These are phyloP conservation scores for Catharanthus roseus DNA, from an alignment of 257 asterid species.

Conservation along the genomic window DNA sequence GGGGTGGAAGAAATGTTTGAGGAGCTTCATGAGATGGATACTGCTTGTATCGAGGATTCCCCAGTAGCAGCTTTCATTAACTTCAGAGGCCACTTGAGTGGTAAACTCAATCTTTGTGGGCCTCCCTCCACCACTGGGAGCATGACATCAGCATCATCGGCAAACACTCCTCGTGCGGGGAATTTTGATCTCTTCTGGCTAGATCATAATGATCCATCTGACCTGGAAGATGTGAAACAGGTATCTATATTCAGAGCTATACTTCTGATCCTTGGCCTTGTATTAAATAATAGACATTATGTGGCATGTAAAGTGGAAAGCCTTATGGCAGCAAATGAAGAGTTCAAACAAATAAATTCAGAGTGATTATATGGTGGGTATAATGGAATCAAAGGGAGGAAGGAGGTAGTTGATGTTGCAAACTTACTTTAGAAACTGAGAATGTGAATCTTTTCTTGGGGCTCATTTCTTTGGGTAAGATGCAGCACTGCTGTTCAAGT, in stretches of 20 bases:
- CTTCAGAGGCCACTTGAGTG: slow-evolving; percentile 65
- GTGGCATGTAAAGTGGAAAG: not conserved
- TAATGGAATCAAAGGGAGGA: too few relatives aligned
- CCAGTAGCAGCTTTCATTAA: slow-evolving; percentile 47
- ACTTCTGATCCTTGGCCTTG: slow-evolving; percentile 2
- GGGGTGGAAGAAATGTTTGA: slow-evolving; percentile 92
- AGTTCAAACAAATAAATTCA: not conserved
- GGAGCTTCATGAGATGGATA: slow-evolving; percentile 98
- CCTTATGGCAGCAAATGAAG: not conserved
- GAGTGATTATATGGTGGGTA: not conserved
- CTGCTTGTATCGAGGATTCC: slow-evolving; percentile 87
- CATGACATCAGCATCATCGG: slow-evolving; percentile 76
- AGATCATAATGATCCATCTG: slow-evolving; percentile 58
- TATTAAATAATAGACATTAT: not conserved
- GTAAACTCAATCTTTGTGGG: slow-evolving; percentile 60
- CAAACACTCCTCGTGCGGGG: slow-evolving; percentile 84
- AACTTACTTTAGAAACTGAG: not conserved
- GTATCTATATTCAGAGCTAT: slow-evolving; percentile 36
- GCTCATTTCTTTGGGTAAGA: not conserved
- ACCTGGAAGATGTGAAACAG: slow-evolving; percentile 77
- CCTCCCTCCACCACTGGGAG: slow-evolving; percentile 93
- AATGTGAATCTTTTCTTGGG: not conserved
- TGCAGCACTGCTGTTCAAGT: not conserved
- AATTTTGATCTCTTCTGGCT: slow-evolving; percentile 68
- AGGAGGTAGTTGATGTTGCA: too few relatives aligned